Conservation (phyloP, 2,329 filamentous ascomycete genomes). For the Zymoseptoria ardabiliae region DNA sequence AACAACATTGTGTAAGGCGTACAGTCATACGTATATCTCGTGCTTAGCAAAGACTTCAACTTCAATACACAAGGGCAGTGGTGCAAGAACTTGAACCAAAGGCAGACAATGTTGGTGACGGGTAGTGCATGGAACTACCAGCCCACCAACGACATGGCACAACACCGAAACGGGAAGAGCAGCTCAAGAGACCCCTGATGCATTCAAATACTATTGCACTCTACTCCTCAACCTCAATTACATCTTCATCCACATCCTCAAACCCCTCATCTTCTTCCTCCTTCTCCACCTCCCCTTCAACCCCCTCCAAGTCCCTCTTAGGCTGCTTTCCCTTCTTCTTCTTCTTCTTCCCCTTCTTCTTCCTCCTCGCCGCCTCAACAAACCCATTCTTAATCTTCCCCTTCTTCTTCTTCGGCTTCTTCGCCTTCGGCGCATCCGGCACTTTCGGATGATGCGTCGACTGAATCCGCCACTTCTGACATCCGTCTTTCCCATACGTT, state of each 20-base stretch:
- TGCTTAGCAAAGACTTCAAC: no score
- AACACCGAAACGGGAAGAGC: no score
- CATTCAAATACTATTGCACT: no score
- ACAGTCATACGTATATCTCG: no score
- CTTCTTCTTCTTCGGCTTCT: background rate
- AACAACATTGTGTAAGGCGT: no score
- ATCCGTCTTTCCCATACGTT: slow-evolving; percentile 6
- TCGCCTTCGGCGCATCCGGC: background rate
- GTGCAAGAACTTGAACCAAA: no score
- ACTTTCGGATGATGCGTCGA: background rate
- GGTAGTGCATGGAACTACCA: no score
- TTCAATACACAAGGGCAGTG: no score
- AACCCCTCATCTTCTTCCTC: background rate
- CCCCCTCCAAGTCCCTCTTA: background rate
- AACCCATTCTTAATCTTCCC: background rate
- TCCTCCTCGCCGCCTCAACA: no score
- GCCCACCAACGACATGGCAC: no score
- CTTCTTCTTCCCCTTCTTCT: background rate
- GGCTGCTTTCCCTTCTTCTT: background rate
- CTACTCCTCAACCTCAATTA: background rate
- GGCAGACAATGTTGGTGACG: no score
- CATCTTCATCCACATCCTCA: background rate
- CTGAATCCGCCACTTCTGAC: slow-evolving; percentile 9
- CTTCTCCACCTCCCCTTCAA: background rate
- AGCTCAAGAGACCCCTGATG: no score